Evolutionary conservation across 176 grass and related monocot species (phyloP).

Genomic region (Cenchrus americanus): DNA sequence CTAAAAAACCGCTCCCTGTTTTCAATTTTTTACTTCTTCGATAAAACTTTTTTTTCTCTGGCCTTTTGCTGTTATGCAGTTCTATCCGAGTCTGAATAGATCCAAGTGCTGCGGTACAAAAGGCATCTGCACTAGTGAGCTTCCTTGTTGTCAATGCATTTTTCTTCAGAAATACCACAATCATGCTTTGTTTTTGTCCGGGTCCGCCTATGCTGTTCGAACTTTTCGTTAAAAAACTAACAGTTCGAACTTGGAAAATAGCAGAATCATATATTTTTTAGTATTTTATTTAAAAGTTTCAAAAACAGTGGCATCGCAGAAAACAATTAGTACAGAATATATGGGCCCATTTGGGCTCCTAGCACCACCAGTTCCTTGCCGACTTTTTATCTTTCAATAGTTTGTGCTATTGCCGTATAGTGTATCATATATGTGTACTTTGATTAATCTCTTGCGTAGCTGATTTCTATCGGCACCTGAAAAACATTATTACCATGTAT

Average conservation of each 20-base stretch:
- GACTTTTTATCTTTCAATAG: background rate
- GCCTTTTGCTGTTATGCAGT: slow-evolving; percentile 40
- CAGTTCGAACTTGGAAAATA: background rate
- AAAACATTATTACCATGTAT: background rate
- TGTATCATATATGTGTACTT: background rate
- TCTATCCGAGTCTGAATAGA: slow-evolving; percentile 70
- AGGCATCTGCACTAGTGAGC: slow-evolving; percentile 79
- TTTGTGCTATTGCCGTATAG: background rate
- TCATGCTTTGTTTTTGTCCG: background rate
- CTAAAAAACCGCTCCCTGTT: background rate
- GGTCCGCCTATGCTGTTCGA: background rate
- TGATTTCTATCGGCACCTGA: too few relatives aligned
- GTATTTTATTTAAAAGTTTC: background rate
- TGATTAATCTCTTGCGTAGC: background rate
- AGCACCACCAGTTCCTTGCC: background rate
- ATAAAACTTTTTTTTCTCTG: too few relatives aligned
- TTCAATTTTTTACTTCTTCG: background rate
- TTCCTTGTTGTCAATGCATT: background rate
- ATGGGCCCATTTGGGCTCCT: background rate
- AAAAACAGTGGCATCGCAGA: background rate
- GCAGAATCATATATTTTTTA: background rate
- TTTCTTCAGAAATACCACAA: background rate
- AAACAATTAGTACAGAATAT: background rate
- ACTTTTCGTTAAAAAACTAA: too few relatives aligned
- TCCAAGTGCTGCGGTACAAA: slow-evolving; percentile 86